A percentile compares a stretch with the other conserved stretches of the same genome.
Conservation (phyloP, 768 basidiomycete genomes). For the Tremella fuciformis region DNA sequence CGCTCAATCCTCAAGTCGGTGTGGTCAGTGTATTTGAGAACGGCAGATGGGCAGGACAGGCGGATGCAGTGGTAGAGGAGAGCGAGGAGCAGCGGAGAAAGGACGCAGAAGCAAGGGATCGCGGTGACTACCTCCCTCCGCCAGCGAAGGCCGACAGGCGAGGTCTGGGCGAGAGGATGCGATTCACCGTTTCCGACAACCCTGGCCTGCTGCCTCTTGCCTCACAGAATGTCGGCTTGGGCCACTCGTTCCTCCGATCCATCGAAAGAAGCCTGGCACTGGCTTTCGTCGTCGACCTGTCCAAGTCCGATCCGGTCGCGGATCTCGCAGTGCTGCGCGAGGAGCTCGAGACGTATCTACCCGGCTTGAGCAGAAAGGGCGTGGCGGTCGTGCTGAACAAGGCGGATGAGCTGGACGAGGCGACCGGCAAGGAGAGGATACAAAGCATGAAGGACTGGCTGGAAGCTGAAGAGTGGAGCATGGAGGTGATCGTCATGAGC, state of each 20-base stretch:
- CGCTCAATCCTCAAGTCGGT: constrained; percentile 87
- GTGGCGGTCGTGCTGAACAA: constrained; percentile 90
- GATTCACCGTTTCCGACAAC: constrained; percentile 96
- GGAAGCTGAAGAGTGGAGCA: constrained; percentile 56
- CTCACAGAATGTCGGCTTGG: constrained; percentile 85
- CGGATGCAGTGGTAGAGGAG: constrained; percentile 42
- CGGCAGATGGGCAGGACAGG: constrained; percentile 56
- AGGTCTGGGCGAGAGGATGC: constrained; percentile 60
- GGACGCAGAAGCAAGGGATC: constrained; percentile 16
- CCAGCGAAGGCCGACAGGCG: constrained; percentile 1
- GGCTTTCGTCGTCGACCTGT: constrained; percentile 88
- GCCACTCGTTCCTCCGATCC: constrained; percentile 86
- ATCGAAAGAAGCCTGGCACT: constrained; percentile 89
- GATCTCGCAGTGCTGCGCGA: constrained; percentile 69
- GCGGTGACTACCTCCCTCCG: constrained; percentile 27
- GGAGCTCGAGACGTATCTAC: constrained; percentile 75
- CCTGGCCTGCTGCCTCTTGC: constrained; percentile 84
- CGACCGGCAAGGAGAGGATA: constrained; percentile 30
- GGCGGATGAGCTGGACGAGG: constrained; percentile 72
- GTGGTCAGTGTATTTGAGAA: constrained; percentile 80
- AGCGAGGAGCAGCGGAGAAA: constrained; percentile 41
- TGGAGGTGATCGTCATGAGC: constrained; percentile 72
- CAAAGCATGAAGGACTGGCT: constrained; percentile 53
- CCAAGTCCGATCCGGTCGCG: constrained; percentile 68
- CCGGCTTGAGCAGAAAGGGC: constrained; percentile 71